These are phyloP conservation scores for Telopea speciosissima DNA, from an alignment of 177 flowering plant species.

Conservation along the genomic window DNA sequence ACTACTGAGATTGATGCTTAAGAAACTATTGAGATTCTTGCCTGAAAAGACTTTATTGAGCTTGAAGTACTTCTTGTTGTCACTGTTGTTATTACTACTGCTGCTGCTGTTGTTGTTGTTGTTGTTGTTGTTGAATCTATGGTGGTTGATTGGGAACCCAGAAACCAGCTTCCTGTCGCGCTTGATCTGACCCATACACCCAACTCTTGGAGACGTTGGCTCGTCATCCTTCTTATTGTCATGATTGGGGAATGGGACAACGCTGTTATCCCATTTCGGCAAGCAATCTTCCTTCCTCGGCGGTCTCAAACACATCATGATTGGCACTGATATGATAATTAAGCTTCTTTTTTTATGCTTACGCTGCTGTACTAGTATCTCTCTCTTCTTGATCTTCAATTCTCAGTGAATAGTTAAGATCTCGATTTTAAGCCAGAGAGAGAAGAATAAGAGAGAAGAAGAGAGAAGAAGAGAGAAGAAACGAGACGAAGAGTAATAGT, in stretches of 20 bases:
- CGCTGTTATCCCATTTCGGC: background rate
- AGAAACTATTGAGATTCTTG: background rate
- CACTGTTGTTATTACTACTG: background rate
- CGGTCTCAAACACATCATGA: background rate
- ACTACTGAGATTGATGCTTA: too few relatives aligned
- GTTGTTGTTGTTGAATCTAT: background rate
- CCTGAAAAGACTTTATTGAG: constrained; percentile 12
- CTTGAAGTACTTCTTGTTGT: constrained; percentile 7
- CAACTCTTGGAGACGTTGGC: constrained; percentile 17
- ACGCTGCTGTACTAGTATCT: background rate
- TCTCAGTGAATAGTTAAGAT: too few relatives aligned
- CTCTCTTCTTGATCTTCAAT: too few relatives aligned
- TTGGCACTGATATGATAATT: too few relatives aligned
- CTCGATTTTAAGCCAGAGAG: too few relatives aligned
- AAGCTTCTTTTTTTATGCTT: background rate
- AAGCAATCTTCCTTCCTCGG: background rate
- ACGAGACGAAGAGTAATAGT: background rate
- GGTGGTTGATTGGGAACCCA: background rate
- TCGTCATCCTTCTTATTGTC: background rate
- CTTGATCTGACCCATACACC: constrained; percentile 20
- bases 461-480: background rate
- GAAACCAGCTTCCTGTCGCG: background rate
- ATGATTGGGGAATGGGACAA: background rate
- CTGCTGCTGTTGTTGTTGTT: too few relatives aligned
- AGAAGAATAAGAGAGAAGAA: background rate